Evolutionary conservation across 805 yeast genomes (phyloP), one percentile per base, ranked within the genome.

Genomic region (Teunomyces pallodes): DNA sequence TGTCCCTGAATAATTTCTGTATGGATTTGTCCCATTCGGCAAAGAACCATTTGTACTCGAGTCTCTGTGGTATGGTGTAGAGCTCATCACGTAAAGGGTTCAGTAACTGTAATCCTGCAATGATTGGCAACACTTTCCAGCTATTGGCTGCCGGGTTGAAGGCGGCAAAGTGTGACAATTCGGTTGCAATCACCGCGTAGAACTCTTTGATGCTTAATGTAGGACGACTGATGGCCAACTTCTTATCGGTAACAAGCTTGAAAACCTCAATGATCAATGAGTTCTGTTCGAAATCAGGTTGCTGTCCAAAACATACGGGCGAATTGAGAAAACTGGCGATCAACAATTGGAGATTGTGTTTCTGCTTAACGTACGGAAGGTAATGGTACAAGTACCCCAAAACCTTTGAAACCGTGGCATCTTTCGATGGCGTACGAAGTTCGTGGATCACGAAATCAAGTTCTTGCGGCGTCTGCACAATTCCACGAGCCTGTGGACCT

Each of bases 341-440:
- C 14, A 80, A 59, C 1, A 80, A 53, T 42, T 69, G 63, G 36
- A 80, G 62, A 57, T 80, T 80, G 47, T 67, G 67, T 52, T 71
- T 75, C 45, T 71, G 69, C 55, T 77, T 79, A 44, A 80, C 63
- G 42, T 60, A 74, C 1, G 84, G 84, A 45, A 78, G 59, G 54
- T 80, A 80, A 55, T 79, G 75, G 45, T 74, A 79, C 17, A 80
- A 46, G 56, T 77, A 76, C 1, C 83, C 78, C 13, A 79, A 54
- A 4, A 73, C 55, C 46, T 63, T 65, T 16, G 57, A 60, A 33
- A 57, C 65, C 30, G 67, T 65, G 50, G 62, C 58, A 7, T 64
- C 57, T 1, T 65, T 52, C 16, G 54, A 58, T 0, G 83, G 82
- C 50, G 64, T 61, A 30, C 76, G 51, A 24, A 80, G 55, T 17